Evolutionary conservation across 768 basidiomycete species (phyloP).

Genomic region (Termitomyces sp.): DNA sequence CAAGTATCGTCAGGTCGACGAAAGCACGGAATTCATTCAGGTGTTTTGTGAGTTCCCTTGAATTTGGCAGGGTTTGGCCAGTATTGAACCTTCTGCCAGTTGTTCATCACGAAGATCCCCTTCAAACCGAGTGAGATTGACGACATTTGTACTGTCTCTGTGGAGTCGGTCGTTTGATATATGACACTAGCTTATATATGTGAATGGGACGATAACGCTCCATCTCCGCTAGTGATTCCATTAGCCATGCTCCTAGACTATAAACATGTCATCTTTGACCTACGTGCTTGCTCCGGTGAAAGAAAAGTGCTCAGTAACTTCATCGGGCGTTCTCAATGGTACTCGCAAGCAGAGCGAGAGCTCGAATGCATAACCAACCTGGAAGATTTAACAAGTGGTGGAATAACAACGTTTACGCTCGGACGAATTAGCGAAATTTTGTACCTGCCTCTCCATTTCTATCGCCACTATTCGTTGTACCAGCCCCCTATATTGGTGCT

Average conservation of each 20-base stretch:
- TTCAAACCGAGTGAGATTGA: background rate
- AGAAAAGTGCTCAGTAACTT: background rate
- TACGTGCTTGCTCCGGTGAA: background rate
- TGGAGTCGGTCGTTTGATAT: background rate
- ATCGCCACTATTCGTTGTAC: too few species aligned
- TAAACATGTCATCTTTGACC: background rate
- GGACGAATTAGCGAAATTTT: too few species aligned
- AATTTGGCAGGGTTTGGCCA: background rate
- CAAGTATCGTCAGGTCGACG: constrained; percentile 2
- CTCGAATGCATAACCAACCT: too few species aligned
- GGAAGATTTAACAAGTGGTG: too few species aligned
- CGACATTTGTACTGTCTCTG: too few species aligned
- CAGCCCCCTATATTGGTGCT: too few species aligned
- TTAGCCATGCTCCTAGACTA: background rate
- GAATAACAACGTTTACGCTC: too few species aligned
- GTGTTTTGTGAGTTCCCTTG: constrained; percentile 11
- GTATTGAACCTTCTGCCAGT: background rate
- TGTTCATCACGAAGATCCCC: background rate
- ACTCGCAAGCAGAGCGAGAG: background rate
- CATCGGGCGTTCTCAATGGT: background rate
- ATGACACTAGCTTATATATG: background rate
- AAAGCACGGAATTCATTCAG: constrained; percentile 8
- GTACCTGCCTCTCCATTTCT: too few species aligned
- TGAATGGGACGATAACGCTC: background rate
- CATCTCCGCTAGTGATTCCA: background rate